Base-by-base conservation (phyloP, 225 moss, liverwort and hornwort species). In the Pleurozium schreberi region DNA sequence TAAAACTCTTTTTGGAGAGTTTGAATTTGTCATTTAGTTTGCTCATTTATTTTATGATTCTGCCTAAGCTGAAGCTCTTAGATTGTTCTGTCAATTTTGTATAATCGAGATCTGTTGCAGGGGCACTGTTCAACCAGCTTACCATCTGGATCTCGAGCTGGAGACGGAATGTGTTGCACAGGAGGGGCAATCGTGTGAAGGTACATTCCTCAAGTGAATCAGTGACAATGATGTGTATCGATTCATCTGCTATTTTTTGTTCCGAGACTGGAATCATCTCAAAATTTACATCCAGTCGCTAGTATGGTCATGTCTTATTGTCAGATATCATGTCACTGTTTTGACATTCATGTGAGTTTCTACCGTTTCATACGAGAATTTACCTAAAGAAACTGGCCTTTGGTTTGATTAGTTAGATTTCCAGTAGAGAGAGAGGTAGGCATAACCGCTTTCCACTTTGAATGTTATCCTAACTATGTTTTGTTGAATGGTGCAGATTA, bases 101-200 rank as follows among this genome's bases (percentile, higher is more conserved):
- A 74, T 86, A 66, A 80, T 70, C 75, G 63, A 86, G n/a, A 52
- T 58, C 69, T 68, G 80, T 93, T 86, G 87, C 92, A 98, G 98
- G 98, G 87, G 97, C 99, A 59, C 85, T 99, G 61, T 99, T 99
- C 90, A 99, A 99, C 93, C 97, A 99, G 88, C 93, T 97, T 79
- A 95, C 99, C 18, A 94, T 96, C 85, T 96, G 90, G 88, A 85
- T 96, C 85, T 96, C 99, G 83, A 70, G 93, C 82, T 99, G 99
- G 99, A 96, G 99, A 84, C 95, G 99, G 78, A 97, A 96, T 91
- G 94, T 96, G 52, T 75, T 99, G 67, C 99, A 99, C 92, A 96
- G 91, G 86, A 91, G 87, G 85, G 99, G 99, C 75, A 95, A 94
- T 85, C 93, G 95, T 88, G 93, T 95, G 81, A 99, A 97, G 96